Conservation (phyloP, 1,284 basidiomycete genomes). For the Rhizoctonia solani region DNA sequence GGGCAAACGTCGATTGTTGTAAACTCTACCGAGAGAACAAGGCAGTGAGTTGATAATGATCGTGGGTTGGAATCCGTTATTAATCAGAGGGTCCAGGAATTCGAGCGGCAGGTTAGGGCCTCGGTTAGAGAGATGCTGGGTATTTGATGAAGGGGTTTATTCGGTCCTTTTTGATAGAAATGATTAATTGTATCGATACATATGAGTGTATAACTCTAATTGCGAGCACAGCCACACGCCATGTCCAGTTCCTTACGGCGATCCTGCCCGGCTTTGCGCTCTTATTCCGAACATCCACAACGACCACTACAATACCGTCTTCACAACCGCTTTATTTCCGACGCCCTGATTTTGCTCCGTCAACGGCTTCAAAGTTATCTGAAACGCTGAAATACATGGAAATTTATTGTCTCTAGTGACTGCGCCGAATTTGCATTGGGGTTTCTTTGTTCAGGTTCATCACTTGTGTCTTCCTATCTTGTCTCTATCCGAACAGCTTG, state of each 20-base stretch:
- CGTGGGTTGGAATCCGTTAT: background rate
- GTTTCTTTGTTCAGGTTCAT: no score
- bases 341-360: no score
- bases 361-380: no score
- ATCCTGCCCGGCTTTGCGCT: background rate
- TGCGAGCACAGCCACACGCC: constrained; percentile 7
- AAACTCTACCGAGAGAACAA: constrained; percentile 91
- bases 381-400: no score
- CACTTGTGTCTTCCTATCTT: no score
- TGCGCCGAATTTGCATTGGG: no score
- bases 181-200: background rate
- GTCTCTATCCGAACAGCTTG: background rate
- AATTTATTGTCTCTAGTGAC: background rate
- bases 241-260: background rate
- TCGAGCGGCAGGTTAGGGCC: constrained; percentile 52
- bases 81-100: constrained; percentile 44
- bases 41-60: constrained; percentile 48
- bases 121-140: constrained; percentile 53
- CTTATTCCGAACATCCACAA: background rate
- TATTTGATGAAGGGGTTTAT: constrained; percentile 41
- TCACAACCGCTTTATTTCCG: no score
- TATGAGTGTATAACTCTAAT: background rate
- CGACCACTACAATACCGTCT: no score
- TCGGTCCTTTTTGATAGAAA: background rate
- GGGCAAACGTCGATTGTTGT: constrained; percentile 97